Base-by-base conservation (phyloP, 2,329 filamentous ascomycete genomes). In the Calonectria hawksworthii region DNA sequence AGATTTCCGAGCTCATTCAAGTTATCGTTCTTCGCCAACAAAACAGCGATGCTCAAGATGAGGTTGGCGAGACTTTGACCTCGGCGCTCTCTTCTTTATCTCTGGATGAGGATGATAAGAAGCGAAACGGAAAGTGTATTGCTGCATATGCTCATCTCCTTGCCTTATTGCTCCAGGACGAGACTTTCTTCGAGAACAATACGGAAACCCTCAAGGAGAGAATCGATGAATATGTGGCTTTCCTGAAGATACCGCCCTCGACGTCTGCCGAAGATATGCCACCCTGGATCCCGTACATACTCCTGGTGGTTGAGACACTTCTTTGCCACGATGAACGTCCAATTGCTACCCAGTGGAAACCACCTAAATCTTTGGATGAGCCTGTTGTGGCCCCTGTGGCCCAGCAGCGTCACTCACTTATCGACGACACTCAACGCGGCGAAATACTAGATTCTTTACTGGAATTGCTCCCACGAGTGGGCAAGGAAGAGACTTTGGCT, bases 141-240 rank as follows among this genome's bases (percentile, higher is more conserved):
- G 94, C 96, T 26, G 95, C 97, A 1, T 98, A 98, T 85, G 96
- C 97, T 23, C 96, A 99, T 85, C 89, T 99, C 18, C 88, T 99
- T 14, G 97, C 96, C 4, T 87, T 99, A 47, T 92, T 99, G 68
- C 90, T 99, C 23, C 95, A 98, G 81, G 94, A 98, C 73, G 92
- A 92, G 72, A 82, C 90, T 41, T 98, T 99, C 84, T 98, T 98
- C 83, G 90, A 91, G 66, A 92, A 93, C 66, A 95, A 95, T 23
- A 86, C 96, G 23, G 91, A 93, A 34, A 93, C 93, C 47, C 86
- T 99, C 30, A 94, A 94, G 82, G 93, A 95, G 23, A 95, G 94
- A 80, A 94, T 98, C 51, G 88, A 89, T 13, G 93, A 93, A 47
- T 92, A 98, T 75, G 89, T 98, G 34, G 90, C 88, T 3, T 98